Evolutionary conservation across 805 yeast species (phyloP), one percentile per base, ranked within the genome.

Genomic region (Kregervanrija fluxuum): DNA sequence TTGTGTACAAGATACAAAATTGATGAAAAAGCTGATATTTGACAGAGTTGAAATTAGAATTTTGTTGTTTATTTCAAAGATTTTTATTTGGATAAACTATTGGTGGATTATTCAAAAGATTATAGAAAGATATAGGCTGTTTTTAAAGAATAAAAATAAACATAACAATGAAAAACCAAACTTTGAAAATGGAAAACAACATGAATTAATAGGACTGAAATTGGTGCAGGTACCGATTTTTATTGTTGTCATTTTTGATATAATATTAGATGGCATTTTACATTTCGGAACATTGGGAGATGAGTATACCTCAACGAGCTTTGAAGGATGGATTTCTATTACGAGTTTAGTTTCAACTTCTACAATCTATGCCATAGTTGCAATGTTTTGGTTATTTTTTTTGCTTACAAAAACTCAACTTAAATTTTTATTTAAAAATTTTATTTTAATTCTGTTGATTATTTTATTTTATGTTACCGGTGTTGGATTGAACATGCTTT

Each of bases 31-130:
- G 8, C 44, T 55, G 8, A 59, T 80, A 9, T 68, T 70, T 41
- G 64, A 60, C 33, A 63, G 69, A 4, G 49, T 61, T 3, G 54
- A 60, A 11, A 70, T 66, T 47, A 59, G 70, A 17, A 57, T 74
- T 4, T 61, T 73, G 11, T 57, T 68, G 37, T 57, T 69, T 2
- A 34, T 82, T 4, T 57, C 73, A 9, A 70, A 68, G 46, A 41
- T 72, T 1, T 55, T 77, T n/a, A 65, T 74, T 6, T 71, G 71
- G 64, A 48, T 72, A n/a, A 79, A 81, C 1, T 79, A 79, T 70
- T 54, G 40, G 16, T 12, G 33, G 22, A 37, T 53, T n/a, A 51
- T 54, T 33, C 28, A 22, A 22, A 22, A 22, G 8, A 22, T 22
- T 22, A 22, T 22, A 22, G 28, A 22, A 22, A 22, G 28, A 22